These are phyloP conservation scores for Sinapis alba DNA, from an alignment of 441 rosid genomes.

Conservation along the genomic window DNA sequence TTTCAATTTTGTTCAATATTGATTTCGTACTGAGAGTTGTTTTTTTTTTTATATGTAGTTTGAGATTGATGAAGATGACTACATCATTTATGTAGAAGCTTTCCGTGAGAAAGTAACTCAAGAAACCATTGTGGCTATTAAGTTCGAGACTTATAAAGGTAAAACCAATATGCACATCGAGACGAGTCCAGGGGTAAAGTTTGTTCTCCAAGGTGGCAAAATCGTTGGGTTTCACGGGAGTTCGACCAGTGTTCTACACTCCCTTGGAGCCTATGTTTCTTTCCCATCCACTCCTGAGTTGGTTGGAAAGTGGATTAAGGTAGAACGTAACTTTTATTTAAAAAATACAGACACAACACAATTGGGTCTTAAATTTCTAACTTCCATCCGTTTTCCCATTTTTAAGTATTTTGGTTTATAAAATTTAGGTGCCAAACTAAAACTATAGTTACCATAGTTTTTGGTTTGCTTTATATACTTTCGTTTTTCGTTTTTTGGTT, in stretches of 20 bases:
- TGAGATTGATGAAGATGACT: constrained; percentile 33
- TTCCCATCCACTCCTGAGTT: neutral
- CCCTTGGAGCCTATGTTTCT: constrained; percentile 22
- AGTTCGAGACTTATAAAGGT: constrained; percentile 25
- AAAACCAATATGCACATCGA: constrained; percentile 3
- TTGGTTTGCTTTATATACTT: no score
- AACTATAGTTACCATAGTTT: no score
- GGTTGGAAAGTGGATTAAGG: constrained; percentile 28
- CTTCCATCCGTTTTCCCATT: no score
- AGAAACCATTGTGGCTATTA: constrained; percentile 22
- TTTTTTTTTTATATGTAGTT: constrained; percentile 3
- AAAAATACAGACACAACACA: no score
- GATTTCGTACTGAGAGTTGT: neutral
- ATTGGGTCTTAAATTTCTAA: no score
- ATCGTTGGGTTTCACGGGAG: constrained; percentile 36
- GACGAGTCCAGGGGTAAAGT: neutral
- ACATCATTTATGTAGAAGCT: constrained; percentile 33
- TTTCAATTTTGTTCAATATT: neutral
- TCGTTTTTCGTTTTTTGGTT: no score
- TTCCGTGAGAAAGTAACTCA: neutral
- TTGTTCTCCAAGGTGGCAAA: constrained; percentile 35
- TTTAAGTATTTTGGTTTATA: no score
- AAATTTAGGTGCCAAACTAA: no score
- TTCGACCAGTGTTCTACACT: constrained; percentile 26
- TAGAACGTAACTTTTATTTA: neutral